phyloP scores from a whole-genome alignment of 768 basidiomycete genomes.

The Rhodotorula taiwanensis region DNA sequence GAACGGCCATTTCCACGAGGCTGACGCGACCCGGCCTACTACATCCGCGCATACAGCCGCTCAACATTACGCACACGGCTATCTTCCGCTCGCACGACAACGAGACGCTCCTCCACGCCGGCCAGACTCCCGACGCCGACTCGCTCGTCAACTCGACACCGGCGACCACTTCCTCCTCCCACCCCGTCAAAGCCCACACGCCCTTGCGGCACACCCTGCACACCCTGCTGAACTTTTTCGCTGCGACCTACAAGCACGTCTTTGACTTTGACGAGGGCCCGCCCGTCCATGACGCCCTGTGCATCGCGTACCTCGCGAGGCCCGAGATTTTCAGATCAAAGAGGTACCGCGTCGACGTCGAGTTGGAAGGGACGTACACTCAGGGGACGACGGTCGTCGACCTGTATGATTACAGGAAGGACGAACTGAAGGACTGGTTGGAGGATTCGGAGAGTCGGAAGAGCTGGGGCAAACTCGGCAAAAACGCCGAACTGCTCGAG shows the following conservation, averaged over 20 bases:
- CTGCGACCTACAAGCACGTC: constrained; percentile 49
- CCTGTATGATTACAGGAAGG: constrained; percentile 58
- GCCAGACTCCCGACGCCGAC: constrained; percentile 5
- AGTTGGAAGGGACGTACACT: constrained; percentile 60
- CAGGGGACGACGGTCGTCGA: constrained; percentile 76
- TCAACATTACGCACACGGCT: constrained; percentile 82
- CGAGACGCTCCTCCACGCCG: constrained; percentile 51
- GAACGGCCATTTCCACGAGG: too few relatives aligned
- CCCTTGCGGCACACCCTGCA: constrained; percentile 66
- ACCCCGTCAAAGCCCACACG: constrained; percentile 43
- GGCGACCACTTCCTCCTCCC: constrained; percentile 38
- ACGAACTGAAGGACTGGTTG: constrained; percentile 48
- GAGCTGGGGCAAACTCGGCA: constrained; percentile 63
- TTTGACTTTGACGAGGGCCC: constrained; percentile 82
- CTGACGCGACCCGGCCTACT: neutral
- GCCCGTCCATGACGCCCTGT: constrained; percentile 78
- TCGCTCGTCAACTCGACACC: constrained; percentile 4
- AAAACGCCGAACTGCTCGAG: constrained; percentile 68
- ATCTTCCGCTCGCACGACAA: constrained; percentile 61
- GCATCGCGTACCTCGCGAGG: constrained; percentile 65
- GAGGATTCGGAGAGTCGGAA: constrained; percentile 38
- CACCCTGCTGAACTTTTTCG: constrained; percentile 68
- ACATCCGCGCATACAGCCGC: constrained; percentile 1
- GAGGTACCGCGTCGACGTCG: constrained; percentile 76
- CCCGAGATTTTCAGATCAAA: constrained; percentile 59